Evolutionary conservation across 306 rosid genomes (phyloP).

Genomic region (Cucumis cinereus): DNA sequence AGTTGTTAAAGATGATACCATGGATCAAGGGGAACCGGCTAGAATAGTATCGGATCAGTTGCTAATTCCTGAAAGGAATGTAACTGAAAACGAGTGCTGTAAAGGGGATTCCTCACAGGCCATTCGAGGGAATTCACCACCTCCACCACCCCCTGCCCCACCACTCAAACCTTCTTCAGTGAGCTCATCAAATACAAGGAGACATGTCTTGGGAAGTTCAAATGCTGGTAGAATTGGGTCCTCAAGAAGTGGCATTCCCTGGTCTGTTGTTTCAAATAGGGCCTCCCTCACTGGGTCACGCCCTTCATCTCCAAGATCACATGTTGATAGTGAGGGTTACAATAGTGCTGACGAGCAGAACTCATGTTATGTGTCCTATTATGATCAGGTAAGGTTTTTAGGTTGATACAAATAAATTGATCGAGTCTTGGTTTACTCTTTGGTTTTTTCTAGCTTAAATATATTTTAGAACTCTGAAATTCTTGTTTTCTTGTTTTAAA

Average conservation of each 20-base stretch:
- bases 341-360: conserved; percentile 92
- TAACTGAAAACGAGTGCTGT: conserved; percentile 24
- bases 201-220: conserved; percentile 35
- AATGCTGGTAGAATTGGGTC: conserved; percentile 44
- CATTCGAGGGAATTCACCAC: conserved; percentile 44
- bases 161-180: conserved; percentile 50
- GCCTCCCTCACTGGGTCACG: conserved; percentile 68
- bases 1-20: conserved; percentile 26
- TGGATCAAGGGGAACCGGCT: conserved; percentile 20
- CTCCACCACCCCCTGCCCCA: conserved; percentile 94
- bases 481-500: background rate
- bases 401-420: background rate
- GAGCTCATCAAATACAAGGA: conserved; percentile 46
- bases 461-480: background rate
- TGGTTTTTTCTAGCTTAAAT: background rate
- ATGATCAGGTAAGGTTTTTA: conserved; percentile 56
- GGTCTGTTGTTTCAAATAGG: conserved; percentile 72
- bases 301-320: conserved; percentile 86
- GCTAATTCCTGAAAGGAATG: conserved; percentile 24
- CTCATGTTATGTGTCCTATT: conserved; percentile 56
- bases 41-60: conserved; percentile 19
- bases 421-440: background rate
- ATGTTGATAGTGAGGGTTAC: conserved; percentile 85
- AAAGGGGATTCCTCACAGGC: conserved; percentile 17
- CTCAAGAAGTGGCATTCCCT: conserved; percentile 41